Evolutionary conservation across 805 yeast species (phyloP).

Genomic region (Peterozyma xylosa): DNA sequence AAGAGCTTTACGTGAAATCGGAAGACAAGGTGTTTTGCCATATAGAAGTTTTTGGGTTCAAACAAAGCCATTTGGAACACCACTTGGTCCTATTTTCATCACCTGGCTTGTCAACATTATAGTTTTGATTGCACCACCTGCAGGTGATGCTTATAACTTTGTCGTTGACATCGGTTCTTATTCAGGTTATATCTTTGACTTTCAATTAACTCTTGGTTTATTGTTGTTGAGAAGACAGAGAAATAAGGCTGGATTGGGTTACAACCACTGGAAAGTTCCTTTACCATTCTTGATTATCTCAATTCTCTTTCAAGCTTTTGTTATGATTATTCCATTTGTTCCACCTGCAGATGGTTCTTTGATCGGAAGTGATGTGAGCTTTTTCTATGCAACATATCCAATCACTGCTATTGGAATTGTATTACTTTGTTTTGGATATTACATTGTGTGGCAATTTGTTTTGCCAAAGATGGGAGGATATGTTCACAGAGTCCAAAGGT

Average conservation of each 20-base stretch:
- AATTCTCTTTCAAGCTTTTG: conserved; percentile 26
- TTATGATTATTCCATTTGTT: conserved; percentile 33
- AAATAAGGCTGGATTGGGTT: conserved; percentile 25
- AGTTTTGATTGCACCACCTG: conserved; percentile 36
- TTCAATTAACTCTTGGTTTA: conserved; percentile 31
- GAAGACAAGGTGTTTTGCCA: conserved; percentile 43
- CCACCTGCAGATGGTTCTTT: conserved; percentile 30
- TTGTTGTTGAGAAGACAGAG: conserved; percentile 28
- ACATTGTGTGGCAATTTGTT: conserved; percentile 26
- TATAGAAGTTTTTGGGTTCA: conserved; percentile 35
- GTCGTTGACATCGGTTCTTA: conserved; percentile 37
- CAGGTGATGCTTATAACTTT: conserved; percentile 42
- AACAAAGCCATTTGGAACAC: conserved; percentile 35
- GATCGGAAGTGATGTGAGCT: conserved; percentile 32
- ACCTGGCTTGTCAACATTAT: conserved; percentile 39
- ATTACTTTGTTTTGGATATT: conserved; percentile 24
- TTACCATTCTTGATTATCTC: conserved; percentile 25
- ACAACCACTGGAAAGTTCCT: conserved; percentile 25
- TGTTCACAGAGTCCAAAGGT: conserved; percentile 22
- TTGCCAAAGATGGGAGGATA: conserved; percentile 26
- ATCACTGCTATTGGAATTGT: conserved; percentile 28
- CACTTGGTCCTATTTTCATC: conserved; percentile 35
- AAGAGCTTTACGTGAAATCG: conserved; percentile 40
- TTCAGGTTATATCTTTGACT: conserved; percentile 38
- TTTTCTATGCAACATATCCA: conserved; percentile 36